These are phyloP conservation scores for Rhynchosporium secalis DNA, from an alignment of 2,329 filamentous ascomycete species.

Conservation along the genomic window DNA sequence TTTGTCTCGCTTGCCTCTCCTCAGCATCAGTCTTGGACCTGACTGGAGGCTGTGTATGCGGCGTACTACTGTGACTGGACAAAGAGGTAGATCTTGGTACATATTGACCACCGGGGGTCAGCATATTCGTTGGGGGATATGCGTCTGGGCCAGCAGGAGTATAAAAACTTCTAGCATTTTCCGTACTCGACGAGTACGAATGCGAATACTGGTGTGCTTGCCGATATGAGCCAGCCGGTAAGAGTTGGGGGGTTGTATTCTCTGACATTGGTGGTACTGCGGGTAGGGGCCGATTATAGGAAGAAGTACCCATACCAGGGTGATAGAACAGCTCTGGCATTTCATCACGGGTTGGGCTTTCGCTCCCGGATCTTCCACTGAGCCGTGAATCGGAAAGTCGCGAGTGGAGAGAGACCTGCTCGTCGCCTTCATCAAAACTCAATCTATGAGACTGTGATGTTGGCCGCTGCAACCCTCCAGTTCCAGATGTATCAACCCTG, in stretches of 20 bases:
- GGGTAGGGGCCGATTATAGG: conserved; percentile 65
- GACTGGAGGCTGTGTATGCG: conserved; percentile 76
- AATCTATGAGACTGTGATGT: conserved; percentile 69
- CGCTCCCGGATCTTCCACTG: conserved; percentile 51
- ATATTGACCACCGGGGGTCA: conserved; percentile 41
- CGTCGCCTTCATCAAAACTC: conserved; percentile 93
- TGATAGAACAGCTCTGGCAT: conserved; percentile 94
- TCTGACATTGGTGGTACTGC: conserved; percentile 56
- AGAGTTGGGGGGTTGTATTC: conserved; percentile 47
- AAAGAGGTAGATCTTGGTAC: conserved; percentile 79
- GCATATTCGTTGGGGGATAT: conserved; percentile 47
- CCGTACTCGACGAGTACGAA: conserved; percentile 50
- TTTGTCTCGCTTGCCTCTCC: conserved; percentile 57
- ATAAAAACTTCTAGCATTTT: conserved; percentile 37
- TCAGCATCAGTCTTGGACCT: conserved; percentile 91
- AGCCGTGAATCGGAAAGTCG: conserved; percentile 51
- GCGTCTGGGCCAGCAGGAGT: conserved; percentile 35
- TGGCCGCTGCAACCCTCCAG: conserved; percentile 83
- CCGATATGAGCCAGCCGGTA: conserved; percentile 61
- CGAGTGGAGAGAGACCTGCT: conserved; percentile 60
- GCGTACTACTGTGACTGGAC: conserved; percentile 77
- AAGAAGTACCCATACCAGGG: conserved; percentile 66
- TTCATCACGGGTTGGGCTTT: conserved; percentile 69
- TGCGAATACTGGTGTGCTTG: conserved; percentile 52
- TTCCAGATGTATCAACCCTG: conserved; percentile 80